phyloP scores from a whole-genome alignment of 1,284 basidiomycete species.

The Sanguinoderma infundibulare region DNA sequence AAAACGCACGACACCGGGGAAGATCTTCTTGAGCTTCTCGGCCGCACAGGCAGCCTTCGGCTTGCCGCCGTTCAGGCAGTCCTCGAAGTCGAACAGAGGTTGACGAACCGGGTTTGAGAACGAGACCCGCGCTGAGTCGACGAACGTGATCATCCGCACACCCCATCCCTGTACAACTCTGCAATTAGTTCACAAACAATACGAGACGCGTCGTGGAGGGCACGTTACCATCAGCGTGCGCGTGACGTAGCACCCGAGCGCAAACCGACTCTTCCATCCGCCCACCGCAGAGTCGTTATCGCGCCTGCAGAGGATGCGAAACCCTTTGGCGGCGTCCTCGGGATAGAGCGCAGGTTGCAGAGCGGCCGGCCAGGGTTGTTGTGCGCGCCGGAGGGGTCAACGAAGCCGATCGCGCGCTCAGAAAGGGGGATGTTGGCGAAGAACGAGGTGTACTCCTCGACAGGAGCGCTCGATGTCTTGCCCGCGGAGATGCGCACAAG shows the following conservation, averaged over 20 bases:
- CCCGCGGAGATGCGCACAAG: constrained; percentile 49
- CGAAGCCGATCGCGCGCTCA: constrained; percentile 74
- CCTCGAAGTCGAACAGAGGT: constrained; percentile 93
- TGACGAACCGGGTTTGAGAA: constrained; percentile 98
- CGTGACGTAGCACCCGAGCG: constrained; percentile 95
- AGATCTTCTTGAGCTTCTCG: constrained; percentile 85
- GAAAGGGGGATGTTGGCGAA: constrained; percentile 47
- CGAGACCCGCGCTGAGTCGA: constrained; percentile 90
- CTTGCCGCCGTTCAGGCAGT: constrained; percentile 92
- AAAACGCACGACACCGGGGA: constrained; percentile 84
- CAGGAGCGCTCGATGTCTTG: constrained; percentile 47
- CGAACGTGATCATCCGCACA: constrained; percentile 89
- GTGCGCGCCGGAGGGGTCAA: constrained; percentile 85
- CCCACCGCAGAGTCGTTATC: constrained; percentile 51
- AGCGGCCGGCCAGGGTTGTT: constrained; percentile 93
- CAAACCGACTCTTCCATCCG: constrained; percentile 67
- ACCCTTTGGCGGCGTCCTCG: constrained; percentile 39
- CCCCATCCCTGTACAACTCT: constrained; percentile 83
- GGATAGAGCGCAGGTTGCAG: constrained; percentile 78
- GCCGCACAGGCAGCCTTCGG: constrained; percentile 95
- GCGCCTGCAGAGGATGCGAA: constrained; percentile 82
- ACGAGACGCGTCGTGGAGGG: neutral
- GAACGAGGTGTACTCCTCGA: constrained; percentile 62
- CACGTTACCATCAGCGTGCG: constrained; percentile 84
- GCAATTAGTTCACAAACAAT: neutral